phyloP scores from a whole-genome alignment of 2,329 filamentous ascomycete species.

The Phialocephala subalpina region DNA sequence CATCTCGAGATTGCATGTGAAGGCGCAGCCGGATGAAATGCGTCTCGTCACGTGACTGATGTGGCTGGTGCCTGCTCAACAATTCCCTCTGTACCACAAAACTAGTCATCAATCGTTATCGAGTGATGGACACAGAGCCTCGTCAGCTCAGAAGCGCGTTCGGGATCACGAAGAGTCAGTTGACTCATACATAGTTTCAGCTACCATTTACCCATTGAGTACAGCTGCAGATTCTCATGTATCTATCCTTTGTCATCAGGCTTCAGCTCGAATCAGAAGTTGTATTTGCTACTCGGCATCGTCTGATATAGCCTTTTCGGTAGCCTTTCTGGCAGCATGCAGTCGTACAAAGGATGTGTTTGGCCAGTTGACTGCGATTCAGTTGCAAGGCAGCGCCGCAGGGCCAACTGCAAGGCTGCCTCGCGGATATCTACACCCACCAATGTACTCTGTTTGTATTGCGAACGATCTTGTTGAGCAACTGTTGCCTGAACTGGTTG shows the following conservation, averaged over 20 bases:
- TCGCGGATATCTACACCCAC: slow-evolving; percentile 1
- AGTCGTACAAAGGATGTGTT: background rate
- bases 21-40: background rate
- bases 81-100: too few relatives aligned
- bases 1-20: background rate
- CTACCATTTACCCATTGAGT: background rate
- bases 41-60: background rate
- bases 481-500: slow-evolving; percentile 18
- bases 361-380: background rate
- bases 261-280: background rate
- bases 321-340: slow-evolving; percentile 2
- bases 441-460: background rate
- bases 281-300: background rate
- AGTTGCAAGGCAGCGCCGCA: slow-evolving; percentile 10
- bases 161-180: background rate
- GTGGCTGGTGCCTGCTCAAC: slow-evolving; percentile 6
- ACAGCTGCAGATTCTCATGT: background rate
- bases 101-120: background rate
- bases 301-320: background rate
- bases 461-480: background rate
- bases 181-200: background rate
- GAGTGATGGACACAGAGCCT: background rate
- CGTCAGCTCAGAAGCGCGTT: background rate
- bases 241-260: background rate
- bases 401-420: slow-evolving; percentile 10